Conservation (phyloP, 208 protist genomes). For the Pavlovales sp. region DNA sequence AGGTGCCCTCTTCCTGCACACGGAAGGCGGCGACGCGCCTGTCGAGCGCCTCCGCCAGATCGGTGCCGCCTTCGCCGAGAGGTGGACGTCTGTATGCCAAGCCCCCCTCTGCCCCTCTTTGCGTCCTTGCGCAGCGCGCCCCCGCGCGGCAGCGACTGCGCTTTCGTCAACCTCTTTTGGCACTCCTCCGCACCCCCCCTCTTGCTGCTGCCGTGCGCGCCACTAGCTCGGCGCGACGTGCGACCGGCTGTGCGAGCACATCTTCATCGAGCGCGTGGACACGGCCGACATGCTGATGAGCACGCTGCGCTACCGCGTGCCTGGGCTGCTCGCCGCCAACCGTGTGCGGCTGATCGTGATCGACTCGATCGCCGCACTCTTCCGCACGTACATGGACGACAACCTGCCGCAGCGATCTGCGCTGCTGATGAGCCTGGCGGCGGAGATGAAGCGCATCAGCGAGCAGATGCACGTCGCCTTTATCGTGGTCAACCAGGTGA, state of each 20-base stretch:
- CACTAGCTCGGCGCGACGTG: background rate
- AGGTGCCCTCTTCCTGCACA: constrained; percentile 21
- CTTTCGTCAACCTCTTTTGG: constrained; percentile 54
- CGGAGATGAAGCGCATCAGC: constrained; percentile 48
- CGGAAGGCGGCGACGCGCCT: background rate
- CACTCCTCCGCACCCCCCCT: no score
- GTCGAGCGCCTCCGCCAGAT: background rate
- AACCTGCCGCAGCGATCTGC: constrained; percentile 35
- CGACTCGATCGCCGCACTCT: constrained; percentile 61
- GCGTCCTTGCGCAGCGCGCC: no score
- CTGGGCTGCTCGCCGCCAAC: constrained; percentile 27
- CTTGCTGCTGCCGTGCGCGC: no score
- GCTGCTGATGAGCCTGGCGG: constrained; percentile 44
- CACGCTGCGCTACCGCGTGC: constrained; percentile 44
- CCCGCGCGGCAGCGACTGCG: background rate
- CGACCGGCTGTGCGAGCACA: constrained; percentile 38
- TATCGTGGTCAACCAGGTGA: constrained; percentile 54
- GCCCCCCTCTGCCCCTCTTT: no score
- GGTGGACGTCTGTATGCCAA: no score
- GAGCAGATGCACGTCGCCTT: constrained; percentile 48
- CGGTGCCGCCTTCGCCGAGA: background rate
- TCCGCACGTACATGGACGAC: constrained; percentile 28
- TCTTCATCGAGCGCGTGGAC: background rate
- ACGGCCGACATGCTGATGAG: background rate
- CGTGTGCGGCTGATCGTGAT: constrained; percentile 58